A percentile compares a stretch with the other conserved stretches of the same genome.
phyloP scores from a whole-genome alignment of 192 early-diverging fungal genomes.

The Umbelopsis sp. region DNA sequence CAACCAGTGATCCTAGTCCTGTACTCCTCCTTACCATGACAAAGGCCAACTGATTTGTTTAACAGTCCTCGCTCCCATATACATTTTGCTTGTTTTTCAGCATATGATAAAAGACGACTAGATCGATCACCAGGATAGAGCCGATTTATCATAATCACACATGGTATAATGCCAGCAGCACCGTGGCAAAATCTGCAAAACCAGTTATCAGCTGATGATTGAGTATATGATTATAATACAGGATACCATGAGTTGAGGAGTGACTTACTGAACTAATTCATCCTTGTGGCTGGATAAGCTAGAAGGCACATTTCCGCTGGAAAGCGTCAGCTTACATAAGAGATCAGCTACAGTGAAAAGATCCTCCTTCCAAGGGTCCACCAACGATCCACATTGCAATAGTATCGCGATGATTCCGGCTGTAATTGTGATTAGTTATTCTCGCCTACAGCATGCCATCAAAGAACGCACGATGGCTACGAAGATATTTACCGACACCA shows the following conservation, averaged over 20 bases:
- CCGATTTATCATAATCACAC: not conserved
- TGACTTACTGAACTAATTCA: not conserved
- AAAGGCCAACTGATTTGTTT: not conserved
- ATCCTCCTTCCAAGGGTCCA: slow-evolving; percentile 2
- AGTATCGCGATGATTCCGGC: not conserved
- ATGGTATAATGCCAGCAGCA: not conserved
- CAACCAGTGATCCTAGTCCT: no score
- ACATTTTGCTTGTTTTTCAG: not conserved
- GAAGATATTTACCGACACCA: not conserved
- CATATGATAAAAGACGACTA: not conserved
- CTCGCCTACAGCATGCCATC: not conserved
- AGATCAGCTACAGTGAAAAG: not conserved
- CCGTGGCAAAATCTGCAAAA: slow-evolving; percentile 5
- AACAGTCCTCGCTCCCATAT: not conserved
- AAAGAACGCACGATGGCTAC: not conserved
- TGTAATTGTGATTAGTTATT: not conserved
- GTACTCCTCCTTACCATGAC: not conserved
- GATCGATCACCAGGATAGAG: not conserved
- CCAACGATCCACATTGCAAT: slow-evolving; percentile 1
- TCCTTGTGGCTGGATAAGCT: not conserved
- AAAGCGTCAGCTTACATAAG: not conserved
- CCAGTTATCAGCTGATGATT: not conserved
- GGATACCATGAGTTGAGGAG: not conserved
- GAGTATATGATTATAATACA: not conserved
- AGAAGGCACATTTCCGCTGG: not conserved